Evolutionary conservation across 345 rosid species (phyloP), one percentile per base, ranked within the genome.

Genomic region (Sonneratia alba): DNA sequence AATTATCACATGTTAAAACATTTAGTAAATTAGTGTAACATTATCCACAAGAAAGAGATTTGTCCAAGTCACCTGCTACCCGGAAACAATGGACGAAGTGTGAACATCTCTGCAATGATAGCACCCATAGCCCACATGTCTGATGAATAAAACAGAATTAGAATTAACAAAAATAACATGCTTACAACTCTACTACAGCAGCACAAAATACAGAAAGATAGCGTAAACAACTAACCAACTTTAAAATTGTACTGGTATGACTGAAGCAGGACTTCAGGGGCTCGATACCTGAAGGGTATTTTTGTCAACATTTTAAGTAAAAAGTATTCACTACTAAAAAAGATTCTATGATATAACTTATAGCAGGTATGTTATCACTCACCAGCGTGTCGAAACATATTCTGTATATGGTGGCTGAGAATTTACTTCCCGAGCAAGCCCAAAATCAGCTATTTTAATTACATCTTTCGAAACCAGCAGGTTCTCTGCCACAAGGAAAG

Each of bases 121-220:
- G 99, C 97, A 66, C 99, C 99, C 97, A 95, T 90, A 6, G 97
- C 97, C 97, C 97, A 95, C 93, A 95, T 88, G 80, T 95, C 99
- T 94, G 65, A 43, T 40, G 13, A 27, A 36, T 21, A 5, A 24
- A 49, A 68, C 64, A 36, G 19, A 56, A 51, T 21, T 32, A 38
- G 53, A 45, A 38, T 40, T 24, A 18, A 4, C 34, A 49, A 12
- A 10, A 7, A 22, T 8, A 59, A 7, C 32, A 59, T 59, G 15
- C 9, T 63, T 16, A 48, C 21, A 62, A 51, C 67, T 21, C 37
- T 5, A 9, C 36, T 21, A 15, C 37, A 68, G 21, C 34, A 42
- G 0, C 18, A 16, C 53, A 1, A 27, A 19, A 22, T 21, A 16
- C 34, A 13, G 55, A 22, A 24, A 42, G 53, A 56, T 71, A 37